A percentile compares a stretch with the other conserved stretches of the same genome.
phyloP scores from a whole-genome alignment of 306 rosid genomes.

The Echinosophora koreensis region DNA sequence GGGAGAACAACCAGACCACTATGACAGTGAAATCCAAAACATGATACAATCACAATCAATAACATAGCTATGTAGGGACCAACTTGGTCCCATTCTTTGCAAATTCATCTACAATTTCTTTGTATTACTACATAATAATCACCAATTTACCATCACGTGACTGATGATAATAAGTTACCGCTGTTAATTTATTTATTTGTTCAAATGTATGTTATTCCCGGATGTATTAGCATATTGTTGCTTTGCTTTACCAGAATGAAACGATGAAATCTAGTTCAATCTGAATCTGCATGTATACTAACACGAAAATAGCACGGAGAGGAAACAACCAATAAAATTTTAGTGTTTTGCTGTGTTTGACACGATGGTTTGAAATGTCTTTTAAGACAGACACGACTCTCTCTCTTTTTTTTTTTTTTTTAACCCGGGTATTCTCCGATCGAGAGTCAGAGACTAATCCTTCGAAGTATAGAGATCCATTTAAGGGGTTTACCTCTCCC shows the following conservation, averaged over 20 bases:
- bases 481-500: too few species aligned
- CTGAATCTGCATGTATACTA: neutral
- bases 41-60: neutral
- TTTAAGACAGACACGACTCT: too few species aligned
- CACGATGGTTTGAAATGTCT: too few species aligned
- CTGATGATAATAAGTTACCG: slow-evolving; percentile 32
- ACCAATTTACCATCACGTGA: slow-evolving; percentile 24
- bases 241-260: slow-evolving; percentile 21
- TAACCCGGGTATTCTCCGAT: too few species aligned
- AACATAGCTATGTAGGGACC: neutral
- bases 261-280: neutral
- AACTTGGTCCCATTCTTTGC: slow-evolving; percentile 54
- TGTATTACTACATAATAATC: neutral
- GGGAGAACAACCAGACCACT: slow-evolving; percentile 56
- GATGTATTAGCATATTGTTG: slow-evolving; percentile 3
- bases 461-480: too few species aligned
- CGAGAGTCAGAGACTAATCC: too few species aligned
- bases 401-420: too few species aligned
- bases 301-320: neutral
- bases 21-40: slow-evolving; percentile 26
- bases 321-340: neutral
- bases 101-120: slow-evolving; percentile 32
- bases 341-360: too few species aligned
- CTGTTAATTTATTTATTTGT: slow-evolving; percentile 40
- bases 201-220: neutral